A percentile compares a stretch with the other conserved stretches of the same genome.
Evolutionary conservation across 148 eudicot species (phyloP).

Genomic region (Vaccinium corymbosum): DNA sequence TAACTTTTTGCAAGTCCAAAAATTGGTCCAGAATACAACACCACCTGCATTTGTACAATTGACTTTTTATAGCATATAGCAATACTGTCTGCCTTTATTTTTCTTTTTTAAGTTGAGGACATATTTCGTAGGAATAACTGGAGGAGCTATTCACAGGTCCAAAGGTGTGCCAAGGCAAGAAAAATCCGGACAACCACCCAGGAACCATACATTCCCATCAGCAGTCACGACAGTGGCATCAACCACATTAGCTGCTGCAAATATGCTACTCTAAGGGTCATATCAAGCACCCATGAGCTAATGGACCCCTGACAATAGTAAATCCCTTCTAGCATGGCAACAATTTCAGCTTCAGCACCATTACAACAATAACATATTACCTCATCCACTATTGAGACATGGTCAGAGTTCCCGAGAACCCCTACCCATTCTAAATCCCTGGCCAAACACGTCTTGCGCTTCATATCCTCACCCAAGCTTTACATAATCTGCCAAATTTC

Average conservation of each 20-base stretch:
- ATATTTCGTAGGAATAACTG: neutral
- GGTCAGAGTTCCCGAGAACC: neutral
- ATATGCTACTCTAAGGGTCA: neutral
- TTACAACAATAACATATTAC: neutral
- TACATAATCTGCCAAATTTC: neutral
- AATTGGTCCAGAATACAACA: neutral
- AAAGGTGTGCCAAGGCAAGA: neutral
- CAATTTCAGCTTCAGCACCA: conserved; percentile 1
- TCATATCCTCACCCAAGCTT: neutral
- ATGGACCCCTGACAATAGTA: neutral
- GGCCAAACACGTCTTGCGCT: neutral
- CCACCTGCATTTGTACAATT: neutral
- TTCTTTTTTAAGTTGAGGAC: neutral
- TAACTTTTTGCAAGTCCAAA: neutral
- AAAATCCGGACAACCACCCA: neutral
- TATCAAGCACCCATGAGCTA: neutral
- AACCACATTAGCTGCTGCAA: neutral
- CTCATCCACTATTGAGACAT: neutral
- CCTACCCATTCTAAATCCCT: neutral
- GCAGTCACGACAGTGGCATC: neutral
- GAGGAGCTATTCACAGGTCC: neutral
- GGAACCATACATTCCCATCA: neutral
- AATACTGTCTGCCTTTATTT: neutral
- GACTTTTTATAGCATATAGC: neutral
- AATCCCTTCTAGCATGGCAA: neutral